phyloP scores from a whole-genome alignment of 2,329 filamentous ascomycete genomes.

The Colletotrichum abscissum region DNA sequence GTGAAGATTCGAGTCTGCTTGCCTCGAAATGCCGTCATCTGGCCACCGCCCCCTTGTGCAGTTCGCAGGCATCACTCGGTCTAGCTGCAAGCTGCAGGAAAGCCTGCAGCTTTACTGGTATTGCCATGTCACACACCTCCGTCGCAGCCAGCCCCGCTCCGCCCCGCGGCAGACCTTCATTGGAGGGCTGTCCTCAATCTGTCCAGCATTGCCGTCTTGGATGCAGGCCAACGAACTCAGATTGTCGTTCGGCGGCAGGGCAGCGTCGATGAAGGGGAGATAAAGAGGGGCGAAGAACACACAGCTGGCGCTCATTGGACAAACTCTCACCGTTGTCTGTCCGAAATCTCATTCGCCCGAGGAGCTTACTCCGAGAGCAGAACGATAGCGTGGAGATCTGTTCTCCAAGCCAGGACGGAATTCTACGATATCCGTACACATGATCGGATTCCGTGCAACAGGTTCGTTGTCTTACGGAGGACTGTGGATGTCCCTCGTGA shows the following conservation, averaged over 20 bases:
- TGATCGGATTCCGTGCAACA: no score
- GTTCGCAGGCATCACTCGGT: slow-evolving; percentile 28
- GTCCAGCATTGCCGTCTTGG: slow-evolving; percentile 13
- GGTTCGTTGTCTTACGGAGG: background rate
- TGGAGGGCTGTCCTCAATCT: slow-evolving; percentile 11
- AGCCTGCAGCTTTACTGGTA: slow-evolving; percentile 25
- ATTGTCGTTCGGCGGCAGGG: slow-evolving; percentile 16
- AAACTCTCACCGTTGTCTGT: slow-evolving; percentile 8
- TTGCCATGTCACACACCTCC: slow-evolving; percentile 32
- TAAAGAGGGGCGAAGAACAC: background rate
- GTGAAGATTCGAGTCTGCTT: background rate
- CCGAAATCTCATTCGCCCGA: slow-evolving; percentile 4
- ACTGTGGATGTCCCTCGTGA: background rate
- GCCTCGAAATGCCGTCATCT: slow-evolving; percentile 29
- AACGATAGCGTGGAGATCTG: background rate
- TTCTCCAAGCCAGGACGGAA: background rate
- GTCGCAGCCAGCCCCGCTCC: slow-evolving; percentile 33
- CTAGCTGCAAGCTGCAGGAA: slow-evolving; percentile 18
- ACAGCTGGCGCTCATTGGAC: slow-evolving; percentile 10
- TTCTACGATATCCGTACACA: background rate
- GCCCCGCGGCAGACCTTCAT: slow-evolving; percentile 28
- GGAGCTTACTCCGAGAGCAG: background rate
- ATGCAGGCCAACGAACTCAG: slow-evolving; percentile 18
- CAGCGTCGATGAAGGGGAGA: slow-evolving; percentile 6
- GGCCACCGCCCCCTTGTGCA: slow-evolving; percentile 1